Base-by-base conservation (phyloP, 768 basidiomycete genomes). In the Trametes cinnabarina region DNA sequence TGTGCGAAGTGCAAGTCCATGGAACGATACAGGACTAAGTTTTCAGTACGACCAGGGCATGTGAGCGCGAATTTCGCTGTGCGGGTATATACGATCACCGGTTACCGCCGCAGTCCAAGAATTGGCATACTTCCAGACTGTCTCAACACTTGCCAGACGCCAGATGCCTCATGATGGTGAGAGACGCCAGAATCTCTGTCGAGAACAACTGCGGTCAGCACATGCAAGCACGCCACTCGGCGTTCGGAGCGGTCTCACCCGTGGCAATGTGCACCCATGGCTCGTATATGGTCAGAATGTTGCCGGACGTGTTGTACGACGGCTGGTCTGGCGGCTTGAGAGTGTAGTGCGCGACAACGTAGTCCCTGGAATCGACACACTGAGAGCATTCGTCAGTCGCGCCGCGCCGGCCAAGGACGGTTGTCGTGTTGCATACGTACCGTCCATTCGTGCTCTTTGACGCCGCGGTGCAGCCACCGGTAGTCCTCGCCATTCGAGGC, bases 401-500 rank as follows among this genome's bases (percentile, higher is more conserved):
- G 44, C 48, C 23, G 47, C n/a, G n/a, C 23, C 26, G 25, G 30
- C 12, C 7, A 35, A 22, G 14, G 22, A 61, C n/a, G 57, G 22
- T 43, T 42, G 12, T 8, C 6, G 4, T 19, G 52, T 79, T 32
- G 30, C n/a, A n/a, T n/a, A 12, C 88, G 68, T 69, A 90, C 88
- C 68, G 87, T 77, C 88, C 88, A 91, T 72, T 90, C 87, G 57
- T 88, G 87, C 17, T 79, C 83, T 8, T 77, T 75, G 28, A 78
- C 69, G 39, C 74, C 74, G 28, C 77, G 77, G 70, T 83, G 74
- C 26, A 79, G 78, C 88, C 88, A 91, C 68, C 77, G 77, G 63
- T 90, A 90, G 65, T 90, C 87, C 25, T 76, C 76, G 32, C 87
- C 87, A 67, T 90, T 86, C 39, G 83, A 84, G 15, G 79, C 87